Evolutionary conservation across 2,329 filamentous ascomycete genomes (phyloP).

Genomic region (Clathrospora elynae): DNA sequence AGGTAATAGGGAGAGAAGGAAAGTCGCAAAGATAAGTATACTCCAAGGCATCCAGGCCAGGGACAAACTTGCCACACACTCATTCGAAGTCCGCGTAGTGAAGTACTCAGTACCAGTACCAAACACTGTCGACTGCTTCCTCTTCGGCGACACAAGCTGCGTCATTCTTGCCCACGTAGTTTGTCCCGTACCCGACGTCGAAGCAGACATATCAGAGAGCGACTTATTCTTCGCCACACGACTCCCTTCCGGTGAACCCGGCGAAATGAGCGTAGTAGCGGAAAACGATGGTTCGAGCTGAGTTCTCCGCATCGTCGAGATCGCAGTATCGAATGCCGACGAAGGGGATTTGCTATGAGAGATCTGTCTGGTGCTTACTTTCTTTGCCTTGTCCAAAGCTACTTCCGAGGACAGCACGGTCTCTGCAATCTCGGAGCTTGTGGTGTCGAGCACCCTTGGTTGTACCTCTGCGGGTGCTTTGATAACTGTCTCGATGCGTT

Average conservation of each 20-base stretch:
- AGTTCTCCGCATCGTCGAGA: conserved; percentile 26
- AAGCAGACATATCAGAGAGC: conserved; percentile 27
- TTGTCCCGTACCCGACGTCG: conserved; percentile 30
- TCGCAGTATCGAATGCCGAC: conserved; percentile 30
- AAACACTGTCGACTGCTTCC: conserved; percentile 19
- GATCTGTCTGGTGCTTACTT: conserved; percentile 44
- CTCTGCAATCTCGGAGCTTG: conserved; percentile 43
- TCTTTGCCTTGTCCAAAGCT: conserved; percentile 45
- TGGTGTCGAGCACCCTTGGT: conserved; percentile 37
- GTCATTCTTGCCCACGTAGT: conserved; percentile 33
- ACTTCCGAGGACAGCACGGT: conserved; percentile 42
- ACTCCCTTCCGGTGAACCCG: conserved; percentile 14
- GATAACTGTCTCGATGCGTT: conserved; percentile 41
- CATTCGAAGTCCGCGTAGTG: conserved; percentile 15
- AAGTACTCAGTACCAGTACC: conserved; percentile 27
- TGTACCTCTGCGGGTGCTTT: conserved; percentile 41
- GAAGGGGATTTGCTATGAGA: conserved; percentile 25
- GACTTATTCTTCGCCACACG: conserved; percentile 25
- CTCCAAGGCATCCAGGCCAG: conserved; percentile 33
- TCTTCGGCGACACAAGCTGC: conserved; percentile 29
- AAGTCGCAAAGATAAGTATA: conserved; percentile 28
- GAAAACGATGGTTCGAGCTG: conserved; percentile 29
- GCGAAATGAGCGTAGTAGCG: conserved; percentile 30
- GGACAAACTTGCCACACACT: conserved; percentile 42
- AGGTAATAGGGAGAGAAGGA: conserved; percentile 5